phyloP scores from a whole-genome alignment of 192 early-diverging fungal species.

The Gigaspora rosea region DNA sequence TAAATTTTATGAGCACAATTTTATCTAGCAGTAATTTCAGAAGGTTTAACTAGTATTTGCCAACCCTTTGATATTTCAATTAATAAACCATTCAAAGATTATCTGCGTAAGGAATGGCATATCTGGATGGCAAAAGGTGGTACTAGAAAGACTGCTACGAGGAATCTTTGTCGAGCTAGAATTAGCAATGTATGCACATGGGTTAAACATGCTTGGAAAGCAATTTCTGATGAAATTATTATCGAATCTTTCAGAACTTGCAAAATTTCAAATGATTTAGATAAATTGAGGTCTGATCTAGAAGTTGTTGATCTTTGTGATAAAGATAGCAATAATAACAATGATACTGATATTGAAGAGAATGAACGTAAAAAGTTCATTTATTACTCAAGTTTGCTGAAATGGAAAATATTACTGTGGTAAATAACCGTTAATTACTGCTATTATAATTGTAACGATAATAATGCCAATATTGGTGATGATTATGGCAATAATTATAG shows the following conservation, averaged over 20 bases:
- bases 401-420: too few species aligned
- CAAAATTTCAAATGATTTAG: background rate
- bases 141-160: background rate
- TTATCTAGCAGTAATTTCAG: background rate
- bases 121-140: background rate
- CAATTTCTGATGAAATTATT: background rate
- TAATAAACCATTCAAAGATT: constrained; percentile 8
- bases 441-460: too few species aligned
- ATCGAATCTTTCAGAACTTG: background rate
- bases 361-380: too few species aligned
- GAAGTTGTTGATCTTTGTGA: too few species aligned
- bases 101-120: background rate
- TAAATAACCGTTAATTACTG: too few species aligned
- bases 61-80: background rate
- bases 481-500: too few species aligned
- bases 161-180: background rate
- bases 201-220: background rate
- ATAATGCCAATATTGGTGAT: too few species aligned
- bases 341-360: too few species aligned
- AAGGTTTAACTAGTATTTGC: constrained; percentile 3
- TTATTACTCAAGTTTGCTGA: too few species aligned
- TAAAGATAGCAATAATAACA: too few species aligned
- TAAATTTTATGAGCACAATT: background rate
- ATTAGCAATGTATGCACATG: background rate
- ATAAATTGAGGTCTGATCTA: background rate